A percentile compares a stretch with the other conserved stretches of the same genome.
phyloP scores from a whole-genome alignment of 306 rosid genomes.

The Sindora glabra region DNA sequence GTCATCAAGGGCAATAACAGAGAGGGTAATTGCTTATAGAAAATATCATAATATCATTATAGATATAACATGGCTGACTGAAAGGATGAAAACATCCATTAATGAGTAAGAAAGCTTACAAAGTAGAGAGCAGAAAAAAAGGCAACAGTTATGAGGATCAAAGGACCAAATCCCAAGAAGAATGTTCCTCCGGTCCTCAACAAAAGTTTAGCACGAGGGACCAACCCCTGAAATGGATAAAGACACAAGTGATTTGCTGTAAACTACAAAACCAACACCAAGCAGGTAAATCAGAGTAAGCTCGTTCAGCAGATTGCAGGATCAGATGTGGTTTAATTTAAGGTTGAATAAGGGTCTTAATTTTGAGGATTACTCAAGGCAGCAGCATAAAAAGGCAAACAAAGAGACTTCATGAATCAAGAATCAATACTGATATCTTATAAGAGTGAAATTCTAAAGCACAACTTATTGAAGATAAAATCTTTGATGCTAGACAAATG shows the following conservation, averaged over 20 bases:
- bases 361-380: too few relatives aligned
- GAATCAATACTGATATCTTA: too few relatives aligned
- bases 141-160: slow-evolving; percentile 62
- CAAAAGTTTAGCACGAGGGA: slow-evolving; percentile 86
- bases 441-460: too few relatives aligned
- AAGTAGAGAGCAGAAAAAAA: slow-evolving; percentile 63
- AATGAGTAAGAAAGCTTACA: slow-evolving; percentile 41
- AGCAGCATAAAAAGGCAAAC: too few relatives aligned
- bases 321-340: too few relatives aligned
- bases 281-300: neutral
- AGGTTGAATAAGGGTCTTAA: too few relatives aligned
- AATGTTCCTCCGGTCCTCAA: slow-evolving; percentile 91
- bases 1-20: neutral
- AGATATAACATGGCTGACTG: neutral
- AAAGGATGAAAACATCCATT: neutral
- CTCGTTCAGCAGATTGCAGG: neutral
- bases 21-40: neutral
- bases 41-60: neutral
- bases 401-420: too few relatives aligned
- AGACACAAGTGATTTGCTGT: slow-evolving; percentile 1
- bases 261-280: neutral
- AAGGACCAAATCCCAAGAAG: slow-evolving; percentile 89
- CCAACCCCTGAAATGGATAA: slow-evolving; percentile 62
- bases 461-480: too few relatives aligned
- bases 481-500: too few relatives aligned